These are phyloP conservation scores for Fusarium succisae DNA, from an alignment of 2,329 filamentous ascomycete genomes.

Conservation along the genomic window DNA sequence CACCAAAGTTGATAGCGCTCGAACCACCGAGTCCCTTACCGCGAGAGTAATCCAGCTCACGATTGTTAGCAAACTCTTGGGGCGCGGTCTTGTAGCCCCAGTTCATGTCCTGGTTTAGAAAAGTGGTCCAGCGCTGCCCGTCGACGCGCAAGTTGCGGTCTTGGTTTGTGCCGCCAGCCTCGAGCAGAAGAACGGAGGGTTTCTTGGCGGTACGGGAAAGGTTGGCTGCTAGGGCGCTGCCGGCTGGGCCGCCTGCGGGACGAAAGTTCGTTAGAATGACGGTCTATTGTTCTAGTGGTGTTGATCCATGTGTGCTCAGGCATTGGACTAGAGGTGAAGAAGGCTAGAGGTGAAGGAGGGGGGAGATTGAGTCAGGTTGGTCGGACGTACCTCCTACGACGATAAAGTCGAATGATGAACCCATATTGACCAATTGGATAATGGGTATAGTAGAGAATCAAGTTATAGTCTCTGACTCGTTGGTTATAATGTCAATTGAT, in stretches of 20 bases:
- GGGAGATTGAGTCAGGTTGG: background rate
- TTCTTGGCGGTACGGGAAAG: slow-evolving; percentile 57
- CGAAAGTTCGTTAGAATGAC: background rate
- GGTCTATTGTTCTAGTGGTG: background rate
- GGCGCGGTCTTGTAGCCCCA: slow-evolving; percentile 62
- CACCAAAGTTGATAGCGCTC: slow-evolving; percentile 64
- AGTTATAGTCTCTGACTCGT: background rate
- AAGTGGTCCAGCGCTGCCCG: slow-evolving; percentile 65
- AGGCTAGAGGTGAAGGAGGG: background rate
- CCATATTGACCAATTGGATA: background rate
- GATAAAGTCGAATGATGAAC: slow-evolving; percentile 29
- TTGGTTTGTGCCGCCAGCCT: slow-evolving; percentile 64
- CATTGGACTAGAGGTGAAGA: background rate
- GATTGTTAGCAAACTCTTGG: slow-evolving; percentile 54
- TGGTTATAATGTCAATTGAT: background rate
- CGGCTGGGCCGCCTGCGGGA: slow-evolving; percentile 61
- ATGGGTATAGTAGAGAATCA: background rate
- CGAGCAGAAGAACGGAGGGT: slow-evolving; percentile 67
- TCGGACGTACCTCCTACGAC: slow-evolving; percentile 35
- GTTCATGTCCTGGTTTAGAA: slow-evolving; percentile 59
- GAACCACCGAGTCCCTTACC: slow-evolving; percentile 62
- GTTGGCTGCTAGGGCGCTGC: slow-evolving; percentile 62
- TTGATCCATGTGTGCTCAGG: background rate
- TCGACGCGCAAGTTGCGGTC: slow-evolving; percentile 58
- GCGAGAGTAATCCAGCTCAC: slow-evolving; percentile 59